Evolutionary conservation across 2,329 filamentous ascomycete genomes (phyloP), one percentile per base, ranked within the genome.

Genomic region (Talaromyces islandicus): DNA sequence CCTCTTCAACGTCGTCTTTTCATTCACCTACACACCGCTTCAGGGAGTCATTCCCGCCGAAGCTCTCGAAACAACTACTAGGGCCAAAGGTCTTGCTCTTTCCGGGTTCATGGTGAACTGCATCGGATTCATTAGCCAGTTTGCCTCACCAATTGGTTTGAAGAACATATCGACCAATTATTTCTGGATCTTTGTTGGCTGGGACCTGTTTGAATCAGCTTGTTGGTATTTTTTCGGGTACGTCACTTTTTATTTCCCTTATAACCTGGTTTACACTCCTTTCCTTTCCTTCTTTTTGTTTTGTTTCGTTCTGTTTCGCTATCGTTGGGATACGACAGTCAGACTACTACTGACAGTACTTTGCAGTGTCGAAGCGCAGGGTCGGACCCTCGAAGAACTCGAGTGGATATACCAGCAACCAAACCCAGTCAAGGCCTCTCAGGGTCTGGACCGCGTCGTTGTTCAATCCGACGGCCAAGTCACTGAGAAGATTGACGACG

Each of bases 401-500:
- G 57, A 61, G 17, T 58, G 57, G 60, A 56, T 61, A 7, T 61
- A 58, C 43, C 48, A 61, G 19, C 56, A 58, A 21, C 60, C 56
- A 24, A 61, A 59, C 21, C 60, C 60, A 6, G 80, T 81, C 70
- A 79, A 80, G 68, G 80, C 80, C 11, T 82, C 80, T 4, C 71
- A 76, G 60, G 73, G 71, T 56, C 73, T 81, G 63, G 76, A 81
- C 65, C 80, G 79, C 71, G 72, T 82, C 57, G 71, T 81, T 50
- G 66, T 82, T 17, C 74, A 76, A 63, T 68, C 71, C 14, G 78
- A 81, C 56, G 80, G 80, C 35, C 75, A 71, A 19, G 78, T 81
- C 11, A 73, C 74, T 9, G 78, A 80, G 69, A 80, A 81, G 65
- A 70, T 81, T n/a, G 67, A 63, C 12, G 63, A 52, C 43, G 43